Evolutionary conservation across 805 yeast species (phyloP), one percentile per base, ranked within the genome.

Genomic region (Lachancea waltii): DNA sequence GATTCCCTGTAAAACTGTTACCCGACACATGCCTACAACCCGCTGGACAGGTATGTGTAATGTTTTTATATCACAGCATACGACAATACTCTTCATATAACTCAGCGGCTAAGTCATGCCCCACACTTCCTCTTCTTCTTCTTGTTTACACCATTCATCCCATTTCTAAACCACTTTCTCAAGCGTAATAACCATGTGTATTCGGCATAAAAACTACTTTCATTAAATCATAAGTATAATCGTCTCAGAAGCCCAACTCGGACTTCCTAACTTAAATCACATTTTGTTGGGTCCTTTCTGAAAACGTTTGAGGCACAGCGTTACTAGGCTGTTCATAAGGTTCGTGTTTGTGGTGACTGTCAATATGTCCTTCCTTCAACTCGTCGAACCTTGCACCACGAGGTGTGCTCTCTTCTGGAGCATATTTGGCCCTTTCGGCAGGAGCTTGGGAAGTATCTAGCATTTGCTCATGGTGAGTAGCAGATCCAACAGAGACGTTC

Each of bases 401-500:
- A 3, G 37, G 37, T 8, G 30, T 34, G 18, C 37, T 30, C 7
- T 34, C 37, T n/a, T 34, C 25, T 5, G 16, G 19, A n/a, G 26
- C 14, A 17, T 10, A 8, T 10, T 10, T 23, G 6, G 18, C 30
- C 19, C 27, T 23, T 26, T 18, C 26, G n/a, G 19, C 20, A 20
- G 37, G 37, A 5, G 27, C 17, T 11, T 26, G 32, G 2, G 37
- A 26, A 5, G 37, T 30, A 13, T 34, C 37, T 20, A 26, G 25
- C 41, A 37, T 37, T 10, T 37, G 33, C n/a, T 28, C 36, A 4
- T 15, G 23, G 11, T 19, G 29, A 7, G 22, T 28, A 8, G 29
- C 41, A 18, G 41, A 37, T 10, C 41, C 41, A 9, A 37, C 33
- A 7, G 41, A 37, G 3, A 37, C 36, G 21, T 37, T 37, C 7